Evolutionary conservation across 805 yeast genomes (phyloP).

Genomic region (Cyberlindnera galapagoensis): DNA sequence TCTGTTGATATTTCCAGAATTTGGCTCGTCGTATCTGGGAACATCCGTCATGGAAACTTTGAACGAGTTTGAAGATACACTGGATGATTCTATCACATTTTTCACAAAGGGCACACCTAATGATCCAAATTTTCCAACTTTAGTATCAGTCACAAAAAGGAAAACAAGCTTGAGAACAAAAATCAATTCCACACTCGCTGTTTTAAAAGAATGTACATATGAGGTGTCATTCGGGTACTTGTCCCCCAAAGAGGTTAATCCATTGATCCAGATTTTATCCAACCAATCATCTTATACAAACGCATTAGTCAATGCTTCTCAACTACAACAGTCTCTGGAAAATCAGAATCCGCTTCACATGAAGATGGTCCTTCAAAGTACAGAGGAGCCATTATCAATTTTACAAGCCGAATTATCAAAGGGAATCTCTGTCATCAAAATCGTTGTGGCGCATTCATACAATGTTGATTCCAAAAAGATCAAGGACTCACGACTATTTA

Average conservation of each 20-base stretch:
- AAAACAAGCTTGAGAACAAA: constrained; percentile 29
- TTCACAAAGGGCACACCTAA: constrained; percentile 24
- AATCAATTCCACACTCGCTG: constrained; percentile 30
- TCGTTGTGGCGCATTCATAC: constrained; percentile 31
- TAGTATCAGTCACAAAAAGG: constrained; percentile 28
- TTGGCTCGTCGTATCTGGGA: constrained; percentile 44
- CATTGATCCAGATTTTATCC: constrained; percentile 28
- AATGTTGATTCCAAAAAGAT: constrained; percentile 27
- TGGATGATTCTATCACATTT: constrained; percentile 33
- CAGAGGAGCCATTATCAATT: constrained; percentile 26
- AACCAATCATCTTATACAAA: constrained; percentile 28
- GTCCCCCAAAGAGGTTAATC: constrained; percentile 36
- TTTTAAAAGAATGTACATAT: constrained; percentile 40
- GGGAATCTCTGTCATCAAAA: constrained; percentile 27
- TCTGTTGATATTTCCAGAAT: constrained; percentile 41
- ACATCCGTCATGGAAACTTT: constrained; percentile 33
- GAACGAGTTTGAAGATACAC: constrained; percentile 33
- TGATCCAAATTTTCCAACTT: constrained; percentile 20
- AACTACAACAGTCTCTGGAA: constrained; percentile 38
- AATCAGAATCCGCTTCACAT: no score
- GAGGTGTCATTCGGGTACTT: constrained; percentile 42
- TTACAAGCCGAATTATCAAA: constrained; percentile 30
- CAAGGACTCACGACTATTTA: no score
- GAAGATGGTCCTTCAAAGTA: constrained; percentile 24
- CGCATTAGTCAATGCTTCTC: constrained; percentile 43